Evolutionary conservation across 2,329 filamentous ascomycete genomes (phyloP), one percentile per base, ranked within the genome.

Genomic region (Lachnellula hyalina): DNA sequence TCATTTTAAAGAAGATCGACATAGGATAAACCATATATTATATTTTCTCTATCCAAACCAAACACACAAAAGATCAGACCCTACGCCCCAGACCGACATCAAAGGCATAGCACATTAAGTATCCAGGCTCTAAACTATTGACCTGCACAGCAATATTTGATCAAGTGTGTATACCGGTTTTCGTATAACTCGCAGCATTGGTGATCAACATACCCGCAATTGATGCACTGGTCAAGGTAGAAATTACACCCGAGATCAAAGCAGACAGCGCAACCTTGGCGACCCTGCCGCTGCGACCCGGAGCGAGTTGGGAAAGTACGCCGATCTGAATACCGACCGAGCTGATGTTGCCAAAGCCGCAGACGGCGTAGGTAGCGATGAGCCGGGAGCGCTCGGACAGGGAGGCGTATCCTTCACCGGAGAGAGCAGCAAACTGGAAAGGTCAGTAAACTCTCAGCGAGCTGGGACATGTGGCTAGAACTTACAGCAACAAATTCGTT

Each of bases 261-360:
- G 90, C 89, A 34, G 86, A 91, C 19, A 95, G 54, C 3, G 90
- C 90, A 28, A 96, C 79, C 47, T 78, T 78, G 4, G 88, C 85
- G 11, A 96, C 86, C 63, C 94, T 88, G 55, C 86, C 88, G 38
- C 82, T 80, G 45, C 90, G 83, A 4, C 78, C 77, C 0, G 90
- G 90, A 0, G 89, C 86, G 57, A 96, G 82, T 73, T 95, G 90
- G 4, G 86, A 83, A 51, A 96, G 79, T 55, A 95, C 89, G 75
- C 90, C 90, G 58, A 96, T 94, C 73, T 96, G 90, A 53, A 90
- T 93, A 69, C 90, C 90, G 47, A 96, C 80, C 32, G 89, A 93
- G 52, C 88, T 87, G 63, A 96, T 87, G 75, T 96, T 96, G 59
- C 89, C 91, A 69, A 90, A 90, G 25, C 83, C 83, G 72, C 90